Base-by-base conservation (phyloP, 306 rosid genomes). In the Pachyrhizus erosus region DNA sequence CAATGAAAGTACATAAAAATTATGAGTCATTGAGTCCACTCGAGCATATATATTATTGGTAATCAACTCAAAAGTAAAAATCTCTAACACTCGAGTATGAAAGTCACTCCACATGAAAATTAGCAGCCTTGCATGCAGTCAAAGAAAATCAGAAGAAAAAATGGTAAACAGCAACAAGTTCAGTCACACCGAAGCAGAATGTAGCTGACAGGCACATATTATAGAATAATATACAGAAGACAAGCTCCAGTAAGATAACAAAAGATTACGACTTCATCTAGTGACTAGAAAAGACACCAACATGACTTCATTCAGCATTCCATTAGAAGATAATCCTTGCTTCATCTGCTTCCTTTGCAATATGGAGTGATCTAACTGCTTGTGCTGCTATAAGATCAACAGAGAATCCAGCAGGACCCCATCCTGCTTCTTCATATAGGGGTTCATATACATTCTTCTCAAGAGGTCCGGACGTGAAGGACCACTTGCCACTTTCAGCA, bases 331-430 rank as follows among this genome's bases (percentile, higher is more conserved):
- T 72, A 33, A 90, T 79, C 29, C 92, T 79, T 69, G 91, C 94
- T 79, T 92, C 94, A 69, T 85, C 84, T 5, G 85, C 84, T 14
- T 82, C 82, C 66, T 92, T 93, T 76, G 97, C 94, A 70, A 96
- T 96, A 66, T 86, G 97, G 66, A 96, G 98, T 13, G 99, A 89
- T 18, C 97, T 88, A 83, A 94, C 97, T 43, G 97, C 96, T 85
- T 96, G 98, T 14, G 99, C 94, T 7, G 98, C 99, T 55, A 91
- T 83, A 42, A 90, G 93, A 70, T 88, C 99, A 42, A 92, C 94
- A 26, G 99, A 87, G 52, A 93, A 90, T 58, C 88, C 89, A 18
- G 86, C 14, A 24, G 79, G 57, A 39, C 75, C 87, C 91, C 91
- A 83, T 17, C 81, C 90, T 57, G 84, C 89, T 73, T 85, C 91